phyloP scores from a whole-genome alignment of 1,284 basidiomycete species.

The Sanghuangporus sanghuang region DNA sequence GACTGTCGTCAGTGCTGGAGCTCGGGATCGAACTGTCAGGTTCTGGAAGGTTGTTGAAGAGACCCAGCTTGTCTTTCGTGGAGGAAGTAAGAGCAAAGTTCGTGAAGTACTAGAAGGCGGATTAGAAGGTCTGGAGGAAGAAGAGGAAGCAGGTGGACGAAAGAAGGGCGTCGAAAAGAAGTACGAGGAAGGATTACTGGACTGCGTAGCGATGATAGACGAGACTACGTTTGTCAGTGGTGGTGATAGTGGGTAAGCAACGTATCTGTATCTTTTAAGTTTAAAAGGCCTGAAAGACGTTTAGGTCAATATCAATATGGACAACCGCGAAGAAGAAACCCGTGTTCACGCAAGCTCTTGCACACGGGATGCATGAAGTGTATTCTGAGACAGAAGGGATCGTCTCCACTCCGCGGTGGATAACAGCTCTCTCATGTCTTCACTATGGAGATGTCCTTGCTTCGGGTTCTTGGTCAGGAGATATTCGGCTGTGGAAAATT shows the following conservation, averaged over 20 bases:
- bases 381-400: slow-evolving; percentile 69
- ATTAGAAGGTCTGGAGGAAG: slow-evolving; percentile 52
- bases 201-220: slow-evolving; percentile 92
- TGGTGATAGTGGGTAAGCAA: slow-evolving; percentile 86
- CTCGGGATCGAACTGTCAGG: slow-evolving; percentile 85
- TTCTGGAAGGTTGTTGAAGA: slow-evolving; percentile 99
- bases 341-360: slow-evolving; percentile 76
- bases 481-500: slow-evolving; percentile 86
- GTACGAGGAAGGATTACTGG: slow-evolving; percentile 88
- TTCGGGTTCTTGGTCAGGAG: slow-evolving; percentile 91
- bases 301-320: slow-evolving; percentile 89
- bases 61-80: slow-evolving; percentile 92
- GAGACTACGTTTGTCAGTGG: slow-evolving; percentile 90
- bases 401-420: slow-evolving; percentile 81
- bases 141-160: slow-evolving; percentile 29
- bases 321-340: slow-evolving; percentile 95
- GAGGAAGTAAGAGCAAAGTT: slow-evolving; percentile 78
- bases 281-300: neutral
- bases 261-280: neutral
- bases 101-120: slow-evolving; percentile 81
- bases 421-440: slow-evolving; percentile 78
- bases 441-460: slow-evolving; percentile 90
- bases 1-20: slow-evolving; percentile 83
- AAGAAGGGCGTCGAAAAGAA: slow-evolving; percentile 41
- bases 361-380: slow-evolving; percentile 80